Percentiles rank a stretch among this genome's conserved stretches.
phyloP scores from a whole-genome alignment of 1,284 basidiomycete species.

The Sanghuangporus baumii region DNA sequence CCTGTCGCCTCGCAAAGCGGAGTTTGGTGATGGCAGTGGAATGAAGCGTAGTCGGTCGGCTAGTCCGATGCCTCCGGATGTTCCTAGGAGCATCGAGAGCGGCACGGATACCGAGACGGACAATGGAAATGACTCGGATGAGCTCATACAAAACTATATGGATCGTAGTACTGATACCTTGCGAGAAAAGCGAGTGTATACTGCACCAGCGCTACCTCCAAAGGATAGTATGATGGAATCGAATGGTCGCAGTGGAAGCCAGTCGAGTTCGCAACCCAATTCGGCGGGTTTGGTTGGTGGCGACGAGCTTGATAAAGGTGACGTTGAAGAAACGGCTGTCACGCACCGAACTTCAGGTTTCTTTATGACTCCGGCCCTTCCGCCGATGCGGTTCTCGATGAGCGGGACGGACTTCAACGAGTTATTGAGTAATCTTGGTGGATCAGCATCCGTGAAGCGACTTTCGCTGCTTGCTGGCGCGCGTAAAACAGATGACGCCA shows the following conservation, averaged over 20 bases:
- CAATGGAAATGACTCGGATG: slow-evolving; percentile 31
- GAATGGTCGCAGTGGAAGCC: slow-evolving; percentile 19
- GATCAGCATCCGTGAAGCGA: slow-evolving; percentile 36
- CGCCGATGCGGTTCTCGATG: slow-evolving; percentile 80
- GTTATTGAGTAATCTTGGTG: slow-evolving; percentile 51
- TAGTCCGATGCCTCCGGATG: slow-evolving; percentile 35
- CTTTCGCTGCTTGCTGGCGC: slow-evolving; percentile 31
- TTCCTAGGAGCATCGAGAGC: slow-evolving; percentile 65
- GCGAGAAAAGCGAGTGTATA: slow-evolving; percentile 11
- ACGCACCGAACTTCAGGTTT: slow-evolving; percentile 65
- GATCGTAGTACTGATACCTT: slow-evolving; percentile 24
- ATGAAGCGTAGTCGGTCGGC: slow-evolving; percentile 16
- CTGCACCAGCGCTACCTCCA: slow-evolving; percentile 46
- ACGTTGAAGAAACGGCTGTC: slow-evolving; percentile 36
- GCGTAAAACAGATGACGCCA: slow-evolving; percentile 5
- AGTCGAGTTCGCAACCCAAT: slow-evolving; percentile 17
- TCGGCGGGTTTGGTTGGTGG: slow-evolving; percentile 22
- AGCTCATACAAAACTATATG: slow-evolving; percentile 7
- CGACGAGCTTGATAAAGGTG: slow-evolving; percentile 29
- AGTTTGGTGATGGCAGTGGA: slow-evolving; percentile 4
- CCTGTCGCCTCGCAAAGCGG: slow-evolving; percentile 10
- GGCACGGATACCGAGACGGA: slow-evolving; percentile 67
- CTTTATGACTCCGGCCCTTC: slow-evolving; percentile 74
- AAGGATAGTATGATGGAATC: slow-evolving; percentile 29
- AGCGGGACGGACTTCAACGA: slow-evolving; percentile 74